Evolutionary conservation across 768 basidiomycete species (phyloP), one percentile per base, ranked within the genome.

Genomic region (Suillus paluster): DNA sequence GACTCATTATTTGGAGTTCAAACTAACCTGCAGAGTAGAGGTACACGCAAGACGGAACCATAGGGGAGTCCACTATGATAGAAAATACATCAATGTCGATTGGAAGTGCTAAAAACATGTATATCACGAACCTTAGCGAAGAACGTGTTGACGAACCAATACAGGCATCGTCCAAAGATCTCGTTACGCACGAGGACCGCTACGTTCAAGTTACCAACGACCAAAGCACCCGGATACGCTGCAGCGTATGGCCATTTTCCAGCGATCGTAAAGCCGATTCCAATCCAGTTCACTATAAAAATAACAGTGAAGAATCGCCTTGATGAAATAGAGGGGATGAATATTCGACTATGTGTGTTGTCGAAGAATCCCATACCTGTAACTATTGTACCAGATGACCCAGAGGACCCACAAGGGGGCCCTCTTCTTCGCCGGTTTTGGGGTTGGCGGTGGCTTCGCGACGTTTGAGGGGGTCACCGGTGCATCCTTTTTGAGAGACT

Each of bases 111-210:
- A 39, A 55, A 23, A 41, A 15, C 34, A 57, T 23, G 10, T 12
- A 59, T 42, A n/a, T 57, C 19, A 46, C 30, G 27, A 39, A 45
- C 88, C 82, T 90, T 93, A n/a, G 90, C 89, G 64, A 94, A 92
- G 33, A 83, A 73, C 0, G 85, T 90, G 70, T 91, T 94, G 64
- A 91, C 82, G 23, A 87, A 67, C 50, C 87, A 73, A 70, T 93
- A 94, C 15, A 94, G 69, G 39, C 86, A 73, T n/a, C 92, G 88
- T 11, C 91, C 90, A 64, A 94, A 94, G 2, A 92, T 78, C 66
- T 94, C 92, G 67, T 94, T 94, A 23, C 92, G 83, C 80, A 91
- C 85, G 23, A 94, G 80, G 60, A 94, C 86, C 6, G 91, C 85
- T 27, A 84, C 75, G 66, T 87, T 84, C 53, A 94, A 73, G 66